Evolutionary conservation across 257 asterid genomes (phyloP).

Genomic region (Solanum ossicruentum): DNA sequence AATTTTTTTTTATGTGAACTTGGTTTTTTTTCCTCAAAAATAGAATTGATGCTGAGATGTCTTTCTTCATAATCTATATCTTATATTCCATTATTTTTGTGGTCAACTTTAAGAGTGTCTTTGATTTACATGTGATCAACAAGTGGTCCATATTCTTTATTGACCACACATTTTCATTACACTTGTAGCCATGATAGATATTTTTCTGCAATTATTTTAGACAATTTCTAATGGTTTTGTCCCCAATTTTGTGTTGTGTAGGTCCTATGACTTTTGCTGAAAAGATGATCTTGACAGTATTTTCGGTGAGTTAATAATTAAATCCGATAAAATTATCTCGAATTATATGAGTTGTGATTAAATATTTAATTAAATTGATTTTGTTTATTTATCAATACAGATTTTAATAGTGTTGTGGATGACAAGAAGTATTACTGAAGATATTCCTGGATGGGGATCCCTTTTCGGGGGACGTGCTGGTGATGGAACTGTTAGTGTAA

Average conservation of each 20-base stretch:
- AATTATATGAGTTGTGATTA: too few species aligned
- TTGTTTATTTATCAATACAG: slow-evolving; percentile 12
- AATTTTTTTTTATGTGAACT: too few species aligned
- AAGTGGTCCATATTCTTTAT: neutral
- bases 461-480: slow-evolving; percentile 71
- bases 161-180: neutral
- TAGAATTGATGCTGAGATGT: neutral
- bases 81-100: neutral
- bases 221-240: neutral
- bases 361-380: neutral
- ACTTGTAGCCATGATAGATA: neutral
- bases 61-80: neutral
- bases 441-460: slow-evolving; percentile 87
- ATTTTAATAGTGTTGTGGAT: slow-evolving; percentile 63
- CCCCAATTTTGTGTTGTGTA: neutral
- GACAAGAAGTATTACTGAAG: slow-evolving; percentile 88
- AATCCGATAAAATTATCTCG: neutral
- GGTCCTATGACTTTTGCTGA: slow-evolving; percentile 95
- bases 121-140: neutral
- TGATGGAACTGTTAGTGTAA: slow-evolving; percentile 84
- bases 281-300: slow-evolving; percentile 49
- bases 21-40: neutral
- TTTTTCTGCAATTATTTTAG: neutral
- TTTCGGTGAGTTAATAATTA: slow-evolving; percentile 36
- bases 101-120: neutral